These are phyloP conservation scores for Salix arbutifolia DNA, from an alignment of 345 rosid genomes.

Conservation along the genomic window DNA sequence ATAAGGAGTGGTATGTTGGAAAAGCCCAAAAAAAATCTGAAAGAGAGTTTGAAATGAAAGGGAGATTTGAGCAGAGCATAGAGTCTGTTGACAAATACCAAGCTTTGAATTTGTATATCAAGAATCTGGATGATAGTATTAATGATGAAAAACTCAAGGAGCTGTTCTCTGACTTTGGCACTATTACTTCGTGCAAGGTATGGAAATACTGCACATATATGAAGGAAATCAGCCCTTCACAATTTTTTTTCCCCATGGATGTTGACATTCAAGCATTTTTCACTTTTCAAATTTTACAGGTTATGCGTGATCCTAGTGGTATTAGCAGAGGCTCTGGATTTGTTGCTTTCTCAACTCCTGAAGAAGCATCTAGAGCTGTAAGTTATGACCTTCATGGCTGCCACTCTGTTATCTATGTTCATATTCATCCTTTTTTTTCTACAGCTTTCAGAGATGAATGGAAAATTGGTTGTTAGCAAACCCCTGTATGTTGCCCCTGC, in stretches of 20 bases:
- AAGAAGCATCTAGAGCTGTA: constrained; percentile 28
- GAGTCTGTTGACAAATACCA: constrained; percentile 15
- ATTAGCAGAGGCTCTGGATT: constrained; percentile 25
- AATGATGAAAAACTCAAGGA: constrained; percentile 27
- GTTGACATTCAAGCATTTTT: not conserved
- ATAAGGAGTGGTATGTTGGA: constrained; percentile 26
- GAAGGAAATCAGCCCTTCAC: not conserved
- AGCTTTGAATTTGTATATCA: constrained; percentile 20
- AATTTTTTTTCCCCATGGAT: not conserved
- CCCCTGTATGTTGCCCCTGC: constrained; percentile 30
- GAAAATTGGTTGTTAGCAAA: constrained; percentile 24
- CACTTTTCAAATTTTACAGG: not conserved
- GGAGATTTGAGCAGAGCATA: constrained; percentile 19
- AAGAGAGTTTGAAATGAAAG: constrained; percentile 21
- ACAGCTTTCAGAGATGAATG: constrained; percentile 27
- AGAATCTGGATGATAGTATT: constrained; percentile 23
- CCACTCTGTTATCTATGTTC: not conserved
- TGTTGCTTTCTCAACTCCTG: constrained; percentile 27
- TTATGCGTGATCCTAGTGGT: constrained; percentile 24
- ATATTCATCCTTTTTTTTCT: not conserved
- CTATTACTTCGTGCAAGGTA: constrained; percentile 30
- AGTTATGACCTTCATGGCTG: not conserved
- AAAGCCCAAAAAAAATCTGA: constrained; percentile 28
- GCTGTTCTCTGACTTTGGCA: constrained; percentile 20
- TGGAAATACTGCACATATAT: not conserved